These are phyloP conservation scores for Botryosphaeria dothidea DNA, from an alignment of 2,329 filamentous ascomycete species.

Conservation along the genomic window DNA sequence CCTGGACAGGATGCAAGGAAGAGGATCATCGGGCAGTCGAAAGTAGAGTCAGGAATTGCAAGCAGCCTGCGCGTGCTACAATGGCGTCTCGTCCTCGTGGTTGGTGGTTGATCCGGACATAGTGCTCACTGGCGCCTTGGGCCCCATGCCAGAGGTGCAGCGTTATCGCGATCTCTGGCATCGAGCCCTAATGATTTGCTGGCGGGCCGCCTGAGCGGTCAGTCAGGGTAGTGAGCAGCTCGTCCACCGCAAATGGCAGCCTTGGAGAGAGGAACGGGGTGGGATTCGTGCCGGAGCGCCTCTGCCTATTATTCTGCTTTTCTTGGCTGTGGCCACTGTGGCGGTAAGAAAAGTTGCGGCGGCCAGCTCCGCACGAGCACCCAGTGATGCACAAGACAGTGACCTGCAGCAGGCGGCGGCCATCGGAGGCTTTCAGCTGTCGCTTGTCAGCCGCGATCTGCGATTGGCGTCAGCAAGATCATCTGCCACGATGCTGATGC, in stretches of 20 bases:
- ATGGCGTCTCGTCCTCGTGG: background rate
- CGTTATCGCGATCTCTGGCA: constrained; percentile 1
- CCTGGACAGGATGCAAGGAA: constrained; percentile 5
- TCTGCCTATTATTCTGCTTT: constrained; percentile 10
- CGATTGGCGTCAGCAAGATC: constrained; percentile 4
- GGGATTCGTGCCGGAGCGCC: background rate
- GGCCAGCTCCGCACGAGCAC: constrained; percentile 3
- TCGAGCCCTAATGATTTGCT: background rate
- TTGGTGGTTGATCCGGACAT: constrained; percentile 16
- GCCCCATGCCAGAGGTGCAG: constrained; percentile 9
- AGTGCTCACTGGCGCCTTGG: constrained; percentile 7
- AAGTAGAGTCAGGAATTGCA: background rate
- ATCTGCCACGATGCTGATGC: constrained; percentile 16
- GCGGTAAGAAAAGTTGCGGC: background rate
- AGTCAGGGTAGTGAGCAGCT: background rate
- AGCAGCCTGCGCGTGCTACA: background rate
- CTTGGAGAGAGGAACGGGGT: background rate
- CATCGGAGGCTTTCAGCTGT: background rate
- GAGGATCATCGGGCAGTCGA: background rate
- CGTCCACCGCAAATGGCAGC: background rate
- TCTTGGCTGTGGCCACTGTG: constrained; percentile 12
- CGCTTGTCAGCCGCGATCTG: constrained; percentile 3
- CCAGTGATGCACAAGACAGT: background rate
- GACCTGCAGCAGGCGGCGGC: constrained; percentile 4
- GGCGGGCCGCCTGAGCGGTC: background rate